Evolutionary conservation across 2,329 filamentous ascomycete genomes (phyloP).

Genomic region (Xylaria digitata): DNA sequence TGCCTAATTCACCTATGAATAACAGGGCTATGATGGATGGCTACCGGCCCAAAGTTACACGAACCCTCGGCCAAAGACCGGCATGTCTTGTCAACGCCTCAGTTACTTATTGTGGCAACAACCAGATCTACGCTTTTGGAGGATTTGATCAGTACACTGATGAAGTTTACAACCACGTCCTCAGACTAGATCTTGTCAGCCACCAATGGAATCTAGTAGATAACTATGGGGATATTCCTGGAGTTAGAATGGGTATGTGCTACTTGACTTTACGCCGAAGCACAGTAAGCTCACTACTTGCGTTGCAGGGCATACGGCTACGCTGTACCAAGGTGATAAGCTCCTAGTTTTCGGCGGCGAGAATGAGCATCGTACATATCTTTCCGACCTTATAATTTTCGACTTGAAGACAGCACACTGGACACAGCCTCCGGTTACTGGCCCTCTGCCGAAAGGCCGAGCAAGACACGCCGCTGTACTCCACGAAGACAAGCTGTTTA

Average conservation of each 20-base stretch:
- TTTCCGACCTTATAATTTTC: slow-evolving; percentile 95
- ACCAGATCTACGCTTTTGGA: slow-evolving; percentile 97
- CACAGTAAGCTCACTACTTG: slow-evolving; percentile 28
- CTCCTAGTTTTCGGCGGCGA: slow-evolving; percentile 97
- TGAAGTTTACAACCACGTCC: slow-evolving; percentile 98
- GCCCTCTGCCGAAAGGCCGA: slow-evolving; percentile 86
- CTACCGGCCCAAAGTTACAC: slow-evolving; percentile 86
- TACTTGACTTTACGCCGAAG: background rate
- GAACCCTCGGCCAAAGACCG: slow-evolving; percentile 82
- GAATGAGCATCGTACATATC: slow-evolving; percentile 95
- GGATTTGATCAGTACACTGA: slow-evolving; percentile 99
- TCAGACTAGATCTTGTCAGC: slow-evolving; percentile 85
- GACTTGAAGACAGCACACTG: slow-evolving; percentile 94
- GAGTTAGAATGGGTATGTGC: slow-evolving; percentile 88
- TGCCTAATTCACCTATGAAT: slow-evolving; percentile 85
- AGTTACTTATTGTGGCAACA: slow-evolving; percentile 97
- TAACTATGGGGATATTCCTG: slow-evolving; percentile 98
- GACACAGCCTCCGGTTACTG: slow-evolving; percentile 90
- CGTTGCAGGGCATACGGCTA: slow-evolving; percentile 85
- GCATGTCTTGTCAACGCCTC: slow-evolving; percentile 98
- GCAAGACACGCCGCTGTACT: slow-evolving; percentile 94
- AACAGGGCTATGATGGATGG: slow-evolving; percentile 73
- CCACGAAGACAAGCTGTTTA: slow-evolving; percentile 95
- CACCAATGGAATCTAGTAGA: slow-evolving; percentile 96
- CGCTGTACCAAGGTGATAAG: slow-evolving; percentile 92